Conservation (phyloP, 1,284 basidiomycete genomes). For the Mycena citricolor region DNA sequence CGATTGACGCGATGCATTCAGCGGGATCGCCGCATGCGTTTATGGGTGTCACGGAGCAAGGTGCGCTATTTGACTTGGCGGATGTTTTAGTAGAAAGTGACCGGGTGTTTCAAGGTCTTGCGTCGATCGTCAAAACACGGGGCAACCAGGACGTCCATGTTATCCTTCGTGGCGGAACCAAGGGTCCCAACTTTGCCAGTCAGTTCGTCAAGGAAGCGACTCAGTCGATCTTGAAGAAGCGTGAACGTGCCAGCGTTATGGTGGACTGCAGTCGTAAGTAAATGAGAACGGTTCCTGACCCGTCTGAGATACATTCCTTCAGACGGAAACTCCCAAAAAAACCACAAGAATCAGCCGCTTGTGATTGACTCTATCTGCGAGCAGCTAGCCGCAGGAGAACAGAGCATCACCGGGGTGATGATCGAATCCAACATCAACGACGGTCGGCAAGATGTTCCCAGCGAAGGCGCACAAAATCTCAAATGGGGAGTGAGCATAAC, state of each 20-base stretch:
- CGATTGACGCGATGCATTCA: slow-evolving; percentile 96
- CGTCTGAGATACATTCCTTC: slow-evolving; percentile 14
- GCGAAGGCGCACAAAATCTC: slow-evolving; percentile 59
- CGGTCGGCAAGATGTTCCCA: slow-evolving; percentile 82
- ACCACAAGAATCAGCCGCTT: slow-evolving; percentile 87
- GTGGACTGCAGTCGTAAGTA: slow-evolving; percentile 77
- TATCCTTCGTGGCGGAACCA: slow-evolving; percentile 88
- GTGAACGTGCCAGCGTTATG: slow-evolving; percentile 78
- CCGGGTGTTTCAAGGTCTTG: slow-evolving; percentile 57
- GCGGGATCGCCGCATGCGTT: slow-evolving; percentile 93
- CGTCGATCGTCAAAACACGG: slow-evolving; percentile 92
- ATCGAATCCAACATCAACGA: slow-evolving; percentile 92
- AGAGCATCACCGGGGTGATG: slow-evolving; percentile 92
- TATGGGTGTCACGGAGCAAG: slow-evolving; percentile 94
- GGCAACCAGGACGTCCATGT: slow-evolving; percentile 93
- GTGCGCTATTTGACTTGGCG: slow-evolving; percentile 1
- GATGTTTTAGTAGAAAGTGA: not conserved
- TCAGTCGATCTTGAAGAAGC: slow-evolving; percentile 71
- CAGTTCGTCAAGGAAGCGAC: slow-evolving; percentile 77
- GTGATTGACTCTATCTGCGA: slow-evolving; percentile 76
- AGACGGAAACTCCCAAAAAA: slow-evolving; percentile 92
- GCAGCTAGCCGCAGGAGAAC: slow-evolving; percentile 79
- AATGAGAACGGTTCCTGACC: slow-evolving; percentile 9
- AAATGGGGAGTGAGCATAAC: slow-evolving; percentile 90
- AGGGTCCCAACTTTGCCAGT: slow-evolving; percentile 82